Base-by-base conservation (phyloP, 805 yeast genomes). In the Barnettozyma sp. region DNA sequence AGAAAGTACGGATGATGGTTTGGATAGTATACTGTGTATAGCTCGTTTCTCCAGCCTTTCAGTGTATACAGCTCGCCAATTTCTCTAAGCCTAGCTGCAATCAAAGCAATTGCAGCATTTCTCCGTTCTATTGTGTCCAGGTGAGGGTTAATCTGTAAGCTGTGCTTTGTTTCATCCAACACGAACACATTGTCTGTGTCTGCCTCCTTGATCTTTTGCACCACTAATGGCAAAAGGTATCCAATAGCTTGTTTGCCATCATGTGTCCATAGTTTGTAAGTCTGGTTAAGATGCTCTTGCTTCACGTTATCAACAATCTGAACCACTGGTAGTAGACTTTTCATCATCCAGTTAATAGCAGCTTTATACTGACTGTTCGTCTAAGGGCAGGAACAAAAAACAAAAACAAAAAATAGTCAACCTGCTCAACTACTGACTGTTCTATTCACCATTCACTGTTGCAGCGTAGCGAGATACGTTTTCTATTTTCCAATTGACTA, bases 41-140 rank as follows among this genome's bases (percentile, higher is more conserved):
- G 65, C 58, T 92, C 98, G 54, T 82, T 59, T 54, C 98, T 70
- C 98, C 98, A 92, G 0, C 84, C 87, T 33, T 66, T 60, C 7
- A 73, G 44, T 1, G 68, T 63, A 30, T 64, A 56, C 55, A 72
- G 50, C 20, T 39, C 21, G 20, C 58, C 39, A 33, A 58, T 34
- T 18, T 61, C 41, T 43, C 61, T 61, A 66, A 78, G 64, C 10
- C 30, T 22, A 0, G 20, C 19, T 1, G 76, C 83, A 2, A 79
- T 42, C 9, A 41, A 33, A 2, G 56, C 68, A 35, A 83, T 55
- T 0, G 59, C 58, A 1, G 36, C 39, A 35, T 59, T 66, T 36
- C 82, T 50, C 39, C 56, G 59, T 16, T 64, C 71, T 7, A 68
- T 33, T 0, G 71, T 59, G 35, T 63, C 63, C 26, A 60, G 49